These are phyloP conservation scores for Entomortierella lignicola DNA, from an alignment of 192 early-diverging fungal species.

Conservation along the genomic window DNA sequence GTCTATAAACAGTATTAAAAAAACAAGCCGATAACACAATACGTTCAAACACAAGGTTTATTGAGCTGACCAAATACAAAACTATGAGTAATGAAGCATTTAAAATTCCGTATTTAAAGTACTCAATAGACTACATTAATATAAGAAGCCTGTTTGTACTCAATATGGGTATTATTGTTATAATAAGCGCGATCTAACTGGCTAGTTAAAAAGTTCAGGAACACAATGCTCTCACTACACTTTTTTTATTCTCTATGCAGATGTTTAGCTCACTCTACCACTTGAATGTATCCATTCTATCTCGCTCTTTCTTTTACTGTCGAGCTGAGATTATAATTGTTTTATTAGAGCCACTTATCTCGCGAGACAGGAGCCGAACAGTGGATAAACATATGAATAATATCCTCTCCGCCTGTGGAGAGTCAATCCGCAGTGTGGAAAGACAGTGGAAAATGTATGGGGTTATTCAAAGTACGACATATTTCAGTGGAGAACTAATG, in stretches of 20 bases:
- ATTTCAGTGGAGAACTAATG: conserved; percentile 18
- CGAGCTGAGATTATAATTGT: conserved; percentile 12
- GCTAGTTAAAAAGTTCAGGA: background rate
- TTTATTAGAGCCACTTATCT: background rate
- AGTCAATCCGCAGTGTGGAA: conserved; percentile 8
- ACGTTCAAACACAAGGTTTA: background rate
- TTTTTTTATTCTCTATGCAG: background rate
- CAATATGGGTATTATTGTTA: too few species aligned
- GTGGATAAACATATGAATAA: conserved; percentile 11
- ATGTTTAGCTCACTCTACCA: conserved; percentile 6
- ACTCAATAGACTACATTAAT: too few species aligned
- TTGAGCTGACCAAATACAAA: background rate
- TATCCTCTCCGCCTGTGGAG: background rate
- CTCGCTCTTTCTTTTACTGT: too few species aligned
- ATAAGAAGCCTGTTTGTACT: too few species aligned
- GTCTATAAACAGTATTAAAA: too few species aligned
- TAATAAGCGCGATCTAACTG: background rate
- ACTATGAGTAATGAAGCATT: background rate
- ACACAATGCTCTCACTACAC: too few species aligned
- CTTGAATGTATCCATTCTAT: too few species aligned
- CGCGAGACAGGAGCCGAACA: background rate
- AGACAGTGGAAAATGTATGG: background rate
- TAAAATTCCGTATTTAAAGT: too few species aligned
- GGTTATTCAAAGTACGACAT: conserved; percentile 24
- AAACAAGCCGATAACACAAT: too few species aligned